Evolutionary conservation across 139 green algal species (phyloP).

Genomic region (Micractinium sp.): DNA sequence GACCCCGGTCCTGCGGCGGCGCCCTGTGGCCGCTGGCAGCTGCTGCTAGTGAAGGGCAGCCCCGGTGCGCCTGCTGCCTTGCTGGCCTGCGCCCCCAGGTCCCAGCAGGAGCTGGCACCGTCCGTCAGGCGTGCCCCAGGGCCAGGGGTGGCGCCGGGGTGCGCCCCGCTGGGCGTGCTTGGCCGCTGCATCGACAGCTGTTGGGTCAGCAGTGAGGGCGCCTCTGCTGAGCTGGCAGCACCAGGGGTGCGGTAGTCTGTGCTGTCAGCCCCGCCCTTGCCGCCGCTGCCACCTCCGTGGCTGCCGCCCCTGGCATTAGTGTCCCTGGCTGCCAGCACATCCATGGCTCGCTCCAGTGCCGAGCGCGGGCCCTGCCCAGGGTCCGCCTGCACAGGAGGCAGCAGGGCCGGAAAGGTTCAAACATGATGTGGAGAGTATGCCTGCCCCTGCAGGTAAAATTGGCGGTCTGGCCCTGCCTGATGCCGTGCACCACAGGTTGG

Average conservation of each 20-base stretch:
- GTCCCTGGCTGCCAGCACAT: not conserved
- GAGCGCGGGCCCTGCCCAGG: not conserved
- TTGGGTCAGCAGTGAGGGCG: constrained; percentile 7
- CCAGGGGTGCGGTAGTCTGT: not conserved
- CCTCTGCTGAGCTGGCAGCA: not conserved
- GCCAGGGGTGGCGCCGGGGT: not conserved
- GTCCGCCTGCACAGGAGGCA: not conserved
- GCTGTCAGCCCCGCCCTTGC: not conserved
- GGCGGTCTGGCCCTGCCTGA: not conserved
- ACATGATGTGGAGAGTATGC: too few species aligned
- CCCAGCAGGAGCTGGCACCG: not conserved
- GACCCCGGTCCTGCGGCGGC: not conserved
- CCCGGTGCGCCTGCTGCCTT: not conserved
- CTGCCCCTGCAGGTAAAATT: too few species aligned
- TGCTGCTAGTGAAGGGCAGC: not conserved
- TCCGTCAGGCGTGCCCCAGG: not conserved
- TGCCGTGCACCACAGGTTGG: not conserved
- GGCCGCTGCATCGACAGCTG: constrained; percentile 1
- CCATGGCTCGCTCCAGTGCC: not conserved
- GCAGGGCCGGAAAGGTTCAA: not conserved
- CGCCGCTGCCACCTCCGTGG: not conserved
- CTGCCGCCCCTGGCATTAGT: not conserved
- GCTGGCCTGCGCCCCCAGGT: not conserved
- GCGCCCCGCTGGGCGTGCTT: not conserved
- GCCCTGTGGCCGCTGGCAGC: too few species aligned